Conservation (phyloP, 257 asterid genomes). For the Fraxinus americana region DNA sequence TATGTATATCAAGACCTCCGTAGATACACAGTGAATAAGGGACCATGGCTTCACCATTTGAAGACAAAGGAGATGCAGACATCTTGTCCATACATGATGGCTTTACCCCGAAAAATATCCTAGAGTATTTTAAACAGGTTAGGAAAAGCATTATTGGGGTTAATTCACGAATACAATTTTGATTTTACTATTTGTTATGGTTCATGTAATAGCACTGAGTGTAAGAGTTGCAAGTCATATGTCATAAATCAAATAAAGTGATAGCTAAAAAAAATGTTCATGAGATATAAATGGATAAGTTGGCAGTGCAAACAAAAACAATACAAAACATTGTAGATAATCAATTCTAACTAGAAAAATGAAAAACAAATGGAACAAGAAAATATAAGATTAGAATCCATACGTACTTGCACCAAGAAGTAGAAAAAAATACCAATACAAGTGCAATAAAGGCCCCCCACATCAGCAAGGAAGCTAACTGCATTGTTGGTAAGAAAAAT, state of each 20-base stretch:
- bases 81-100: neutral
- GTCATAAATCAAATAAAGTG: conserved; percentile 10
- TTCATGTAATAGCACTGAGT: neutral
- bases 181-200: neutral
- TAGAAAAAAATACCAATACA: conserved; percentile 85
- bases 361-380: conserved; percentile 18
- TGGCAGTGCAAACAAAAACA: conserved; percentile 11
- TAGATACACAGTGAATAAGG: neutral
- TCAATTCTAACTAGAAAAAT: neutral
- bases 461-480: conserved; percentile 98
- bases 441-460: conserved; percentile 95
- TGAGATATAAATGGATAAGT: conserved; percentile 4
- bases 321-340: neutral
- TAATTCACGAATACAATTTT: too few relatives aligned
- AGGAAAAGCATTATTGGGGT: neutral
- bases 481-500: conserved; percentile 54
- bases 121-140: conserved; percentile 1
- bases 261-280: neutral
- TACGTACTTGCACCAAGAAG: conserved; percentile 83
- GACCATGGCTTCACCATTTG: neutral
- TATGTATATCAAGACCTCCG: neutral
- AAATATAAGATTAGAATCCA: conserved; percentile 23
- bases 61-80: neutral
- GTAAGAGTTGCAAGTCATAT: neutral
- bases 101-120: conserved; percentile 3